Conservation (phyloP, 169 alveolate species). For the Miamiensis avidus region DNA sequence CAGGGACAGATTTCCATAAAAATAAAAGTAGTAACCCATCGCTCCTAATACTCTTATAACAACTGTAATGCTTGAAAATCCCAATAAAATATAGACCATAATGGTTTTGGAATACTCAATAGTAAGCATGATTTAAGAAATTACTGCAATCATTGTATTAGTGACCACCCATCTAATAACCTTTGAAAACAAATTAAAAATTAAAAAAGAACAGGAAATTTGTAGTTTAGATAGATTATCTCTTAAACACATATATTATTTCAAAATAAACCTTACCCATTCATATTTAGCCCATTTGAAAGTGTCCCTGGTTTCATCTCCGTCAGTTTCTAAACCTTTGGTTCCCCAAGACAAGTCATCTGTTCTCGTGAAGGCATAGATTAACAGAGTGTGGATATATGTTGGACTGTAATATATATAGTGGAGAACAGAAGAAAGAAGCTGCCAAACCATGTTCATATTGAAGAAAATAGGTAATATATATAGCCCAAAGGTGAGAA, state of each 20-base stretch:
- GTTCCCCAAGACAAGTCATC: conserved; percentile 54
- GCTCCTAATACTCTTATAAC: conserved; percentile 3
- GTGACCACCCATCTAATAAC: background rate
- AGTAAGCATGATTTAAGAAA: background rate
- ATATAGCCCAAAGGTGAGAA: background rate
- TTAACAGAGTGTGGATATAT: conserved; percentile 25
- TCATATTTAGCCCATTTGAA: background rate
- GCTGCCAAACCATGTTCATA: background rate
- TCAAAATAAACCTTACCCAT: background rate
- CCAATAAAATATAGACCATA: background rate
- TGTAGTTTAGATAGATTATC: background rate
- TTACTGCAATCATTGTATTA: background rate
- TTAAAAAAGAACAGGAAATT: background rate
- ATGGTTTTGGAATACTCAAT: background rate
- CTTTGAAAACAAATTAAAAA: background rate
- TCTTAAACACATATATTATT: background rate
- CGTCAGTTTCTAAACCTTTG: conserved; percentile 21
- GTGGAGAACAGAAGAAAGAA: conserved; percentile 7
- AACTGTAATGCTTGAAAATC: background rate
- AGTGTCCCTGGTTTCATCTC: background rate
- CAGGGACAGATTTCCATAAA: background rate
- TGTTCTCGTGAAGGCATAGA: conserved; percentile 37
- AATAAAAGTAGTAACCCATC: background rate
- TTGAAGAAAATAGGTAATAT: conserved; percentile 8
- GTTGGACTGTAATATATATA: conserved; percentile 26